Base-by-base conservation (phyloP, 805 yeast genomes). In the Zygotorulaspora sp. region DNA sequence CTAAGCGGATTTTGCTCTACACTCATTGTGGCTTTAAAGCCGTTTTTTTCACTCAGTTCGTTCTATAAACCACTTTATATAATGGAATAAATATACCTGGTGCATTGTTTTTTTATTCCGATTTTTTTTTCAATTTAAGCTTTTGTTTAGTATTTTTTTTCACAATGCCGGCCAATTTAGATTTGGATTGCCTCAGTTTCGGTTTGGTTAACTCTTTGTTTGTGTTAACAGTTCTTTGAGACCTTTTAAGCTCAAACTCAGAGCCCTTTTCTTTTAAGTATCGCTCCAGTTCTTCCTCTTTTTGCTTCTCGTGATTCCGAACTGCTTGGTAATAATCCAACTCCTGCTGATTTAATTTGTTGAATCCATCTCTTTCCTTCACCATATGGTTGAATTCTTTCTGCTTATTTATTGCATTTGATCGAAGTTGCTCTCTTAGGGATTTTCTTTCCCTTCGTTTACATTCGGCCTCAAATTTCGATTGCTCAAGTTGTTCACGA, bases 391-490 rank as follows among this genome's bases (percentile, higher is more conserved):
- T 55, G 24, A 49, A 52, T 27, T 52, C 50, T 30, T 43, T 48
- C 35, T 56, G 58, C 31, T 55, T 58, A 17, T 38, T 43, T 15
- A 52, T 53, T 0, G 63, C 59, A 41, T 52, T 57, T 3, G 44
- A 40, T 29, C 60, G 36, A 21, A 60, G 43, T 30, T 60, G 65
- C 1, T 55, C 57, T 23, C 57, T 43, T n/a, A 60, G 40, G 3
- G 63, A 49, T 30, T 58, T 53, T 13, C 61, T 42, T 27, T 46
- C 49, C 20, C 48, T 40, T 21, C 48, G 43, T 29, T 48, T 48
- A 21, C 40, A 41, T 15, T 53, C 55, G 7, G 43, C 34, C 28
- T 58, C 61, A 33, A 36, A 44, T 24, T 45, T 47, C 13, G 44
- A 37, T 20, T 51, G 55, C 20, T 46, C 47, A 14, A 34, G 30